Conservation (phyloP, 1,139 yeast genomes). For the Saccharomyces hybrid region DNA sequence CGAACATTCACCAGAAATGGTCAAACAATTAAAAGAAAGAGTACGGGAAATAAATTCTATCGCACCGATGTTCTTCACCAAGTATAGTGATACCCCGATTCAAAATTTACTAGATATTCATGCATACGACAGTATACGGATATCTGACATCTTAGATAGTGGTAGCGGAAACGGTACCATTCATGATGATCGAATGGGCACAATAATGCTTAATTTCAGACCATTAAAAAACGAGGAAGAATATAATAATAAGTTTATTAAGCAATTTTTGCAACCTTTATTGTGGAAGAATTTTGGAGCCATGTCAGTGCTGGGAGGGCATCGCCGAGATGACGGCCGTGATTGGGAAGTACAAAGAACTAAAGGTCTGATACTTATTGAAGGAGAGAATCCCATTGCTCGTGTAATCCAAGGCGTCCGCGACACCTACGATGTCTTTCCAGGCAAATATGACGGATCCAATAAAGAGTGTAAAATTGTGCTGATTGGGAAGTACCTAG, state of each 20-base stretch:
- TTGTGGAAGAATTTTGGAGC: conserved; percentile 32
- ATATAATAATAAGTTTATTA: conserved; percentile 14
- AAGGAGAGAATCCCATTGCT: conserved; percentile 27
- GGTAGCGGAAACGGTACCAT: conserved; percentile 15
- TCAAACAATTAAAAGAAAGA: conserved; percentile 32
- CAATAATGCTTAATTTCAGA: conserved; percentile 25
- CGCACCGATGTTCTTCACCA: conserved; percentile 61
- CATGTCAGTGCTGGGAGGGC: not conserved
- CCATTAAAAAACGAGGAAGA: conserved; percentile 17
- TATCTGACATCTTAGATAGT: conserved; percentile 26
- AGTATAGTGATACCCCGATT: conserved; percentile 64
- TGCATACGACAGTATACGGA: conserved; percentile 56
- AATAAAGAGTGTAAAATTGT: conserved; percentile 51
- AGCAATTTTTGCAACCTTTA: conserved; percentile 23
- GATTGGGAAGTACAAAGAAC: conserved; percentile 65
- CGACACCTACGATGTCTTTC: conserved; percentile 77
- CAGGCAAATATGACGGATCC: conserved; percentile 39
- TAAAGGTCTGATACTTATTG: conserved; percentile 60
- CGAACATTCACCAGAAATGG: conserved; percentile 26
- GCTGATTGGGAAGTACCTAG: conserved; percentile 67
- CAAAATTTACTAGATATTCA: conserved; percentile 64
- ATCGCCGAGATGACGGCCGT: conserved; percentile 5
- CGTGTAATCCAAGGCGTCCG: conserved; percentile 89
- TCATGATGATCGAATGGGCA: conserved; percentile 50
- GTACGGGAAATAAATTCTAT: conserved; percentile 56